These are phyloP conservation scores for Tylopilus sp. DNA, from an alignment of 1,284 basidiomycete species.

Conservation along the genomic window DNA sequence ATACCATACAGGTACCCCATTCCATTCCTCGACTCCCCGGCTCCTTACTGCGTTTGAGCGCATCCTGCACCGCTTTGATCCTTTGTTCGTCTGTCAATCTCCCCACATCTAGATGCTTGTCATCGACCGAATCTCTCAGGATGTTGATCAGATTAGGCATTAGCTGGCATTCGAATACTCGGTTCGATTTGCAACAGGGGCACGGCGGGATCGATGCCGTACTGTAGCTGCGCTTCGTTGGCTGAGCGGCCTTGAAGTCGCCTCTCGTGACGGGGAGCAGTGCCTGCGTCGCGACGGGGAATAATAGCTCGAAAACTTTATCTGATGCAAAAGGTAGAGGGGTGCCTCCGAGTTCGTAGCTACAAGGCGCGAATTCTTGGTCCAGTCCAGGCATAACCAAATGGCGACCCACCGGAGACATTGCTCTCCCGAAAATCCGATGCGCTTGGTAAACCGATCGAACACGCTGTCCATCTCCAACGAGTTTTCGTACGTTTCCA, in stretches of 20 bases:
- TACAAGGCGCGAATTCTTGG: slow-evolving; percentile 28
- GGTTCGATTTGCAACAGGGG: slow-evolving; percentile 50
- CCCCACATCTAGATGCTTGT: slow-evolving; percentile 26
- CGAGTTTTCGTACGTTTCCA: slow-evolving; percentile 76
- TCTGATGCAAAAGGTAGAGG: slow-evolving; percentile 75
- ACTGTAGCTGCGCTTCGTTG: slow-evolving; percentile 48
- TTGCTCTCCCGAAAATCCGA: slow-evolving; percentile 64
- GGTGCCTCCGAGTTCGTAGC: slow-evolving; percentile 70
- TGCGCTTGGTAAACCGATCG: slow-evolving; percentile 69
- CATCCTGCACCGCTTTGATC: slow-evolving; percentile 49
- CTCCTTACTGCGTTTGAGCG: slow-evolving; percentile 43
- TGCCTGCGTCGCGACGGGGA: slow-evolving; percentile 48
- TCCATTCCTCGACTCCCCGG: slow-evolving; percentile 58
- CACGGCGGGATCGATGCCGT: slow-evolving; percentile 51
- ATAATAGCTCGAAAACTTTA: slow-evolving; percentile 60
- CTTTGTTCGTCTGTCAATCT: slow-evolving; percentile 56
- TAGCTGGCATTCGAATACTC: slow-evolving; percentile 79
- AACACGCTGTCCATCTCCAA: slow-evolving; percentile 72
- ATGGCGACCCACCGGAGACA: slow-evolving; percentile 59
- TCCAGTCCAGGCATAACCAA: slow-evolving; percentile 4
- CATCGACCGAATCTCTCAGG: slow-evolving; percentile 37
- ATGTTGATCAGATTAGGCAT: slow-evolving; percentile 84
- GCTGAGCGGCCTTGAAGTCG: slow-evolving; percentile 50
- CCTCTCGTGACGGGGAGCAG: slow-evolving; percentile 52
- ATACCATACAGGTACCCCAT: slow-evolving; percentile 80